Base-by-base conservation (phyloP, 441 rosid species). In the Biscutella laevigata region DNA sequence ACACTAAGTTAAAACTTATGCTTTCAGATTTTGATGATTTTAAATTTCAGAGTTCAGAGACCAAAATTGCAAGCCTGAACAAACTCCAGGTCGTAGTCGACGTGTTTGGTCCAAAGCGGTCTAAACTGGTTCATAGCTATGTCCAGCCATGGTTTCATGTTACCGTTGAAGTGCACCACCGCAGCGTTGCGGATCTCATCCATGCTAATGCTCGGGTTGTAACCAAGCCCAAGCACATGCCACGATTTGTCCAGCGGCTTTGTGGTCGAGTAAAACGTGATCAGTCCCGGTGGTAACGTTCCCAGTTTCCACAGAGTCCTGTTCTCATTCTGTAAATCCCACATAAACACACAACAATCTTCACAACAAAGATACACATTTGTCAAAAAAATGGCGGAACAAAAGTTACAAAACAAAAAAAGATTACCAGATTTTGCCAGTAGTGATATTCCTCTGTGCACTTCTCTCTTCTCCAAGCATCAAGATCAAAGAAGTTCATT, bases 371-470 rank as follows among this genome's bases (percentile, higher is more conserved):
- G 30, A 27, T 27, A 61, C 4, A 3, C 43, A n/a, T 8, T n/a
- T 14, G 28, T 34, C 5, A 25, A 42, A 33, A n/a, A n/a, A n/a
- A n/a, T 1, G 6, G 22, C 4, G 2, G 34, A 10, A 52, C n/a
- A n/a, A n/a, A n/a, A n/a, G n/a, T n/a, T n/a, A n/a, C n/a, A 25
- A 6, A 26, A 10, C 4, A 7, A 2, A 6, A 25, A 24, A 43
- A 38, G 4, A 73, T 73, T 72, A 90, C 96, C 85, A 79, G 75
- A 59, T 81, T 81, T 78, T 91, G 96, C 98, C 96, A 91, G 68
- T 87, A 91, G 54, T 91, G 96, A 66, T 87, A 91, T 54, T 91
- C 85, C 71, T 91, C 98, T n/a, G 98, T 91, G 81, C 98, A 84
- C 62, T 91, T 91, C 72, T 91, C 95, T 71, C 80, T 81, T 46